Conservation (phyloP, 2,329 filamentous ascomycete species). For the Verticillium klebahnii region DNA sequence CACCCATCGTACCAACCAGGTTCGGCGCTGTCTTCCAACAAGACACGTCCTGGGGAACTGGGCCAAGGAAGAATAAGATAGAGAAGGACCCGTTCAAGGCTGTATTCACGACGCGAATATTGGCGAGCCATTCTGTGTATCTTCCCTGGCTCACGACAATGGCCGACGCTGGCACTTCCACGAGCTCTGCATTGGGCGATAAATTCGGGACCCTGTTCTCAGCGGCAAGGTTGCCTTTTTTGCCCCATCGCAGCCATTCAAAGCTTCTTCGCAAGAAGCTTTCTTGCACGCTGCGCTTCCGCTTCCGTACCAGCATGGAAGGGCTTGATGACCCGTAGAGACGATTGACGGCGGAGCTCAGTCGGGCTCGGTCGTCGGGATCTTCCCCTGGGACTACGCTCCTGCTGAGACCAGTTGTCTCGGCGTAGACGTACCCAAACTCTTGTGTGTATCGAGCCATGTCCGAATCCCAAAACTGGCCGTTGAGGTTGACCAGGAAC, state of each 20-base stretch:
- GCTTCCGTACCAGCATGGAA: conserved; percentile 9
- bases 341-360: conserved; percentile 50
- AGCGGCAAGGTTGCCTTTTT: neutral
- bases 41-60: conserved; percentile 35
- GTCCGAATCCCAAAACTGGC: conserved; percentile 65
- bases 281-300: neutral
- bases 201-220: neutral
- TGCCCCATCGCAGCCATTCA: neutral
- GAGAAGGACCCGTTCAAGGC: conserved; percentile 55
- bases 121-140: conserved; percentile 64
- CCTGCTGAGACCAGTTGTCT: conserved; percentile 32
- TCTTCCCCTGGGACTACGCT: conserved; percentile 13
- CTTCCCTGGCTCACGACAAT: conserved; percentile 26
- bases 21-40: conserved; percentile 49
- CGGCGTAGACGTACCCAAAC: conserved; percentile 74
- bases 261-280: neutral
- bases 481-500: conserved; percentile 55
- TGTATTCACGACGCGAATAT: conserved; percentile 57
- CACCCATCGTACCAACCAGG: conserved; percentile 57
- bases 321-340: conserved; percentile 31
- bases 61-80: conserved; percentile 65
- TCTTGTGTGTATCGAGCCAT: conserved; percentile 51
- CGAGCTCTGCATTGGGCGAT: neutral
- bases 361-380: conserved; percentile 33
- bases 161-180: conserved; percentile 15